These are phyloP conservation scores for Plantago coronopus DNA, from an alignment of 305 asterid species.

Conservation along the genomic window DNA sequence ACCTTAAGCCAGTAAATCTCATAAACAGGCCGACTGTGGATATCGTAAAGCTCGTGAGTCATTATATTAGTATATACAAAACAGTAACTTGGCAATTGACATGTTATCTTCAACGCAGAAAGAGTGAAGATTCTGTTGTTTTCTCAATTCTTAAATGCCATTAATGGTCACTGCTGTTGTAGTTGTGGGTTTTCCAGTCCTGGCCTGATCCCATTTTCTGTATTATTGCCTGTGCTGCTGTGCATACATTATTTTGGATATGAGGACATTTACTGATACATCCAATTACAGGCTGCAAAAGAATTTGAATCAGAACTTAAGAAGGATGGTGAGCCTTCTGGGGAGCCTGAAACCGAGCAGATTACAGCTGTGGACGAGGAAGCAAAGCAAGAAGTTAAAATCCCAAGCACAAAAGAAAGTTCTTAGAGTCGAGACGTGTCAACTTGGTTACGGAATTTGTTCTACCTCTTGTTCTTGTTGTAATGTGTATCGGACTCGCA, in stretches of 20 bases:
- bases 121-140: neutral
- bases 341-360: constrained; percentile 28
- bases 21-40: neutral
- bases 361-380: constrained; percentile 28
- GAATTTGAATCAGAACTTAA: constrained; percentile 78
- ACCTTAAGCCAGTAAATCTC: neutral
- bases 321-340: constrained; percentile 49
- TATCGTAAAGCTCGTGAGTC: no score
- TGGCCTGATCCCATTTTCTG: constrained; percentile 2
- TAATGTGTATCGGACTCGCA: constrained; percentile 17
- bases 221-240: constrained; percentile 5
- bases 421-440: constrained; percentile 20
- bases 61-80: no score
- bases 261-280: neutral
- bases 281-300: constrained; percentile 63
- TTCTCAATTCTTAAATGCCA: no score
- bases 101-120: neutral
- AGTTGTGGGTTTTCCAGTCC: neutral
- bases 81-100: neutral
- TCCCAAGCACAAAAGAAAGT: constrained; percentile 29
- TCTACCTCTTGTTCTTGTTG: constrained; percentile 21
- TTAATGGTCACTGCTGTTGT: no score
- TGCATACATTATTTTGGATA: neutral
- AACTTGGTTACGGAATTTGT: constrained; percentile 7
- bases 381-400: constrained; percentile 31